Percentiles rank a stretch among this genome's conserved stretches.
phyloP scores from a whole-genome alignment of 257 asterid species.

The Solanum sejunctum region DNA sequence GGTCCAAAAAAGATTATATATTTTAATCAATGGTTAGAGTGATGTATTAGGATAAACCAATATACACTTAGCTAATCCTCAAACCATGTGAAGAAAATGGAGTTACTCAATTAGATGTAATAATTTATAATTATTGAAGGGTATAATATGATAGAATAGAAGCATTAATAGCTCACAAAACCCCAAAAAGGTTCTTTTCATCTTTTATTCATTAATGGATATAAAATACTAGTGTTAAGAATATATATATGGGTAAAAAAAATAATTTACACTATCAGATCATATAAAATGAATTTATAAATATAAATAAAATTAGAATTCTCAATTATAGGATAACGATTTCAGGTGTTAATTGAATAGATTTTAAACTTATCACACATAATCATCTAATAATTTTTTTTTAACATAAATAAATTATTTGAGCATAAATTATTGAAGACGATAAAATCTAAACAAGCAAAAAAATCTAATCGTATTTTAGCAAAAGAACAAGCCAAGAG shows the following conservation, averaged over 20 bases:
- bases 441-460: neutral
- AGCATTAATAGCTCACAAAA: slow-evolving; percentile 36
- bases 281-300: no score
- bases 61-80: neutral
- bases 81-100: slow-evolving; percentile 11
- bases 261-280: neutral
- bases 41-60: neutral
- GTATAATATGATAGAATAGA: slow-evolving; percentile 24
- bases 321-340: neutral
- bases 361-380: neutral
- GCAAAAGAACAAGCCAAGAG: neutral
- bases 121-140: slow-evolving; percentile 1
- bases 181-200: neutral
- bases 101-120: slow-evolving; percentile 1
- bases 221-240: neutral
- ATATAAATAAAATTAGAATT: no score
- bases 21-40: neutral
- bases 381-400: neutral
- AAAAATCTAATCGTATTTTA: neutral
- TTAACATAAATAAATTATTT: neutral
- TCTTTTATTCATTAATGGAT: neutral
- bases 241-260: neutral
- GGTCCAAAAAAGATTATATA: neutral
- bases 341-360: neutral
- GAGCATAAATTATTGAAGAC: neutral